phyloP scores from a whole-genome alignment of 2,329 filamentous ascomycete genomes.

The Diaporthe caulivora region DNA sequence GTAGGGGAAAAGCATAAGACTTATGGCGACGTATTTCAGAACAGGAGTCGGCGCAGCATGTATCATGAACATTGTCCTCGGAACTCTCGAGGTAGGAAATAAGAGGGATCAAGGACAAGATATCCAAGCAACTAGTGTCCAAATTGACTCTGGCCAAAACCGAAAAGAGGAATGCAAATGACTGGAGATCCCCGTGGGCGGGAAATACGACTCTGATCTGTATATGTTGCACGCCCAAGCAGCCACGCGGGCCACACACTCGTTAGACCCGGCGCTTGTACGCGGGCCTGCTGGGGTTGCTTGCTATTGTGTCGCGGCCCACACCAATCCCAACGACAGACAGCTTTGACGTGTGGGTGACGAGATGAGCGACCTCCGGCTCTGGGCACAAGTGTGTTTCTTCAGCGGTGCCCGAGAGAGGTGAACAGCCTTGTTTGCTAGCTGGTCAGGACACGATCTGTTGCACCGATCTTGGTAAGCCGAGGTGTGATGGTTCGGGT shows the following conservation, averaged over 20 bases:
- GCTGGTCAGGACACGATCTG: neutral
- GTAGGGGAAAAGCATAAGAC: neutral
- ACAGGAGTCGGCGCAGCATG: neutral
- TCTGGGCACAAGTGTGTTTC: too few species aligned
- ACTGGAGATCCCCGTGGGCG: too few species aligned
- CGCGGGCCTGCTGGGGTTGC: too few species aligned
- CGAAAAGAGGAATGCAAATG: neutral
- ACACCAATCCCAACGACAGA: neutral
- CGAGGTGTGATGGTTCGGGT: neutral
- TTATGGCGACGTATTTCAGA: conserved; percentile 23
- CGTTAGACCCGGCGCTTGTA: neutral
- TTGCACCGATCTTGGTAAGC: neutral
- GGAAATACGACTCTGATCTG: neutral
- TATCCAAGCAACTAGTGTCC: neutral
- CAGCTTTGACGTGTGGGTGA: conserved; percentile 5
- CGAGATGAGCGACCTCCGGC: neutral
- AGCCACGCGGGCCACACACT: neutral
- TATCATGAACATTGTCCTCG: conserved; percentile 18
- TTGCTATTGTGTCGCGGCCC: neutral
- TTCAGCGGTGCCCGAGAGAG: too few species aligned
- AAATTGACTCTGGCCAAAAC: neutral
- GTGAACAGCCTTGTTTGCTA: neutral
- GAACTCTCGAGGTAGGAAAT: neutral
- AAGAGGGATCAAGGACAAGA: neutral
- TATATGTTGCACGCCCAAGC: neutral